Conservation (phyloP, 305 asterid species). For the Solanum hybrid region DNA sequence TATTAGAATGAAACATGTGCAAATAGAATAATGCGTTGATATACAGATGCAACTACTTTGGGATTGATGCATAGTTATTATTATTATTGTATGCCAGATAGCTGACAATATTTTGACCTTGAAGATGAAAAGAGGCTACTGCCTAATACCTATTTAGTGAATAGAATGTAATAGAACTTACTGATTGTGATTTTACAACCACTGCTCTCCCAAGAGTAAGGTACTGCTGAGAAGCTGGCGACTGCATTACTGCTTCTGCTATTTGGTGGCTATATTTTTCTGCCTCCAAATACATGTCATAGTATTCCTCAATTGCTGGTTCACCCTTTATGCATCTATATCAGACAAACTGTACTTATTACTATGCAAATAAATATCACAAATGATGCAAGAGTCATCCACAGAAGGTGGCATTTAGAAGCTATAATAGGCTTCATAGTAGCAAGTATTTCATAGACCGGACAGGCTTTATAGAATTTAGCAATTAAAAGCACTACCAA, state of each 20-base stretch:
- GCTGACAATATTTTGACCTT: background rate
- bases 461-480: background rate
- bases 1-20: background rate
- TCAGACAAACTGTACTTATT: background rate
- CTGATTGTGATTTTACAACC: slow-evolving; percentile 69
- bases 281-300: slow-evolving; percentile 62
- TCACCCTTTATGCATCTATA: slow-evolving; percentile 96
- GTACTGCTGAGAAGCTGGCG: slow-evolving; percentile 50
- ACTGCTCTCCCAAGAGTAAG: slow-evolving; percentile 84
- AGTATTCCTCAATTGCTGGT: slow-evolving; percentile 93
- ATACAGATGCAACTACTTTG: background rate
- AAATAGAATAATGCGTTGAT: background rate
- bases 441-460: background rate
- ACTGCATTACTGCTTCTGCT: slow-evolving; percentile 72
- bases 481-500: background rate
- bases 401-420: background rate
- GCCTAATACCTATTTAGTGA: background rate
- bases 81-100: background rate
- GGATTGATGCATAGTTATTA: background rate
- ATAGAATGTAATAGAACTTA: slow-evolving; percentile 28
- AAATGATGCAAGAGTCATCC: background rate
- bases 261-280: slow-evolving; percentile 41
- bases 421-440: background rate
- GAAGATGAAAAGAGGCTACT: background rate
- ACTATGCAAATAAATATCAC: background rate